Base-by-base conservation (phyloP, 306 rosid species). In the Biancaea sappan region DNA sequence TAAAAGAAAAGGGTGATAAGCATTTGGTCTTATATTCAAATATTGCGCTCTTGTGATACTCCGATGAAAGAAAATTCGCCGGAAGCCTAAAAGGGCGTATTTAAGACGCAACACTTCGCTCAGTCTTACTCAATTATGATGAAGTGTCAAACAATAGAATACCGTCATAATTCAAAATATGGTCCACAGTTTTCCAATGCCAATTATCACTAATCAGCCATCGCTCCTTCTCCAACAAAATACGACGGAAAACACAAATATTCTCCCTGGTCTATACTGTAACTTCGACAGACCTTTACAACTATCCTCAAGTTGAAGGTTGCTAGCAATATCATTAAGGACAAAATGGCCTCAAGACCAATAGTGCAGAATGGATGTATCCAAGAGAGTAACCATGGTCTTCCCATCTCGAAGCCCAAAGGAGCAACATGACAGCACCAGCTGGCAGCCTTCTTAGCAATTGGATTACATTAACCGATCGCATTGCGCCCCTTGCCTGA, bases 11-110 rank as follows among this genome's bases (percentile, higher is more conserved):
- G n/a, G 21, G 34, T 57, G 35, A 25, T 4, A 22, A 2, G 32
- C 14, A 84, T 83, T 83, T 2, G 85, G 86, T 22, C 88, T 88
- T 73, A 87, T 7, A 40, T 7, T 40, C 13, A 40, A 40, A 40
- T 40, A 11, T 40, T 5, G 11, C 37, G 8, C 21, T 1, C 0
- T 26, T 19, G 28, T 5, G 19, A 5, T 13, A 14, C 37, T n/a
- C n/a, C n/a, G n/a, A n/a, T n/a, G n/a, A 0, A 56, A 2, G n/a
- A 14, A 2, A 56, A 32, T 26, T 12, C 11, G 2, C 18, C 19
- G 32, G 19, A 56, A 56, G 21, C 35, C 1, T 12, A 56, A 56
- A 14, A 0, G 60, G 24, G 35, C 35, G 1, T 11, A 54, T 4
- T 11, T 25, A 54, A 54, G 41, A 29, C 7, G 40, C 64, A 14